Base-by-base conservation (phyloP, 1,139 yeast genomes). In the Yamadazyma sp. region DNA sequence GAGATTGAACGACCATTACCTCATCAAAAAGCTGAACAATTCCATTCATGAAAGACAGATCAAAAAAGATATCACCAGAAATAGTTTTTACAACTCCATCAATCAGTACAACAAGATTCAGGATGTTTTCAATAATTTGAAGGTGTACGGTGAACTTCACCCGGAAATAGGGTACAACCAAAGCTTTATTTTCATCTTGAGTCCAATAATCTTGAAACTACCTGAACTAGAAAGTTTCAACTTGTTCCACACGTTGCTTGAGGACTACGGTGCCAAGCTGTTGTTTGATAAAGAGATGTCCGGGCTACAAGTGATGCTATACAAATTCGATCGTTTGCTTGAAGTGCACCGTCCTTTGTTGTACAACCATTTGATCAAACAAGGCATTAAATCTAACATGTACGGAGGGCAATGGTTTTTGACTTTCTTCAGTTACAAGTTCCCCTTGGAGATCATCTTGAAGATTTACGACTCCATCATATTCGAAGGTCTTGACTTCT, bases 81-180 rank as follows among this genome's bases (percentile, higher is more conserved):
- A 97, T 1, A 81, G 91, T 44, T 88, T 88, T 59, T 83, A 86
- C 48, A 75, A 86, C 17, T 76, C 76, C 46, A 79, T 80, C 25
- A 73, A 74, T 31, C 77, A 75, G 46, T 70, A 72, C 31, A 65
- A 67, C 44, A 72, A 72, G 50, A 62, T 68, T 5, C 81, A 75
- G 33, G 81, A 87, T 34, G 64, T 92, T 30, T 86, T 72, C 57
- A 80, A 81, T 45, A 83, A 92, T 25, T 78, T 92, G 48, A 87
- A 86, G 56, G 91, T 91, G 0, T 92, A 91, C 62, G 81, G 94
- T 16, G 65, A 88, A 38, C 85, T 81, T 59, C 98, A 92, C 56
- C 83, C 87, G 1, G 97, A 89, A 41, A 96, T 92, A 29, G 98
- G 98, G 0, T 92, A 92, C 57, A 92, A 97, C 1, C 98, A 92